phyloP scores from a whole-genome alignment of 2,329 filamentous ascomycete genomes.

The Apiospora aurea region DNA sequence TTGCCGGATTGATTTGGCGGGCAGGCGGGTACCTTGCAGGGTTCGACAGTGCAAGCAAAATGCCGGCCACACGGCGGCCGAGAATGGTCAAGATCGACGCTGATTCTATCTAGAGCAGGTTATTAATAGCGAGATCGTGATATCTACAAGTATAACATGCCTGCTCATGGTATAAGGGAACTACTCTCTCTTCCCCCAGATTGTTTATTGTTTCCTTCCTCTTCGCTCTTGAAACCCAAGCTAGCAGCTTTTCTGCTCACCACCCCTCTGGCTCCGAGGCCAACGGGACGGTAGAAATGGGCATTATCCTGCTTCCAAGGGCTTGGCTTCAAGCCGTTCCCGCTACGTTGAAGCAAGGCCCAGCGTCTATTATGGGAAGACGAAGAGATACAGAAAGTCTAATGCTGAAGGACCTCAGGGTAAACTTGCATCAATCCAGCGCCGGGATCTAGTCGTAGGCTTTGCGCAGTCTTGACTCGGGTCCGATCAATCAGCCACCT shows the following conservation, averaged over 20 bases:
- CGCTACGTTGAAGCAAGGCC: conserved; percentile 15
- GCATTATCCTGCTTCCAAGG: not conserved
- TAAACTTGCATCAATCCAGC: not conserved
- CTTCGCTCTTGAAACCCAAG: not conserved
- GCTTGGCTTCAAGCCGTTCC: not conserved
- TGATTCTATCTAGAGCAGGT: not conserved
- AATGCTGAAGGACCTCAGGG: not conserved
- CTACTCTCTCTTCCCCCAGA: not conserved
- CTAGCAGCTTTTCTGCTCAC: not conserved
- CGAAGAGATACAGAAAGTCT: conserved; percentile 9
- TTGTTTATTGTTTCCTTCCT: not conserved
- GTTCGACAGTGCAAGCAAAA: not conserved
- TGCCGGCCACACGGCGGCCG: not conserved
- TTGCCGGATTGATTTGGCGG: not conserved
- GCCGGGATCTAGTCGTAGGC: not conserved
- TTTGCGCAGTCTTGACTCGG: not conserved
- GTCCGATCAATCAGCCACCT: conserved; percentile 24
- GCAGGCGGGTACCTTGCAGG: conserved; percentile 20
- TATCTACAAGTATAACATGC: not conserved
- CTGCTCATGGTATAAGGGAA: not conserved
- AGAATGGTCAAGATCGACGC: not conserved
- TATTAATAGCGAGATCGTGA: not conserved
- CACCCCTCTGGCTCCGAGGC: not conserved
- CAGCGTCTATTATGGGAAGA: conserved; percentile 8
- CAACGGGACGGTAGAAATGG: not conserved